Percentiles rank a stretch among this genome's conserved stretches.
These are phyloP conservation scores for Fusarium globosum DNA, from an alignment of 2,329 filamentous ascomycete species.

Conservation along the genomic window DNA sequence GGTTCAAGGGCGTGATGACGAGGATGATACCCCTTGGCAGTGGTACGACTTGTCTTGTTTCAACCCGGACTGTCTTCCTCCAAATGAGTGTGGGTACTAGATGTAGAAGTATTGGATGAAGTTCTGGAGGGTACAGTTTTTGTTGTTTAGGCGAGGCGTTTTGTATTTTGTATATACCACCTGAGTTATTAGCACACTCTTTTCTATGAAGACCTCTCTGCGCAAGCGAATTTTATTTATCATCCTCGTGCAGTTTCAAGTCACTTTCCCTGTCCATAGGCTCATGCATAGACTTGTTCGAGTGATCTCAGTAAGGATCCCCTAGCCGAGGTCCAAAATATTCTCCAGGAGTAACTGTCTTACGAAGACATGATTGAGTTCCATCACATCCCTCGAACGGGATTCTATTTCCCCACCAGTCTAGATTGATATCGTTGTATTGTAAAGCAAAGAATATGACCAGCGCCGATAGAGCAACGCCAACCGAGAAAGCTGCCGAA, in stretches of 20 bases:
- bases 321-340: slow-evolving; percentile 48
- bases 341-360: slow-evolving; percentile 43
- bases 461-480: slow-evolving; percentile 59
- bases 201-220: not conserved
- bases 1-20: slow-evolving; percentile 8
- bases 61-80: slow-evolving; percentile 27
- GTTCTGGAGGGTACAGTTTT: not conserved
- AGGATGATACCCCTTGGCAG: slow-evolving; percentile 24
- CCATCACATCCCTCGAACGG: slow-evolving; percentile 45
- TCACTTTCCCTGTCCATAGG: not conserved
- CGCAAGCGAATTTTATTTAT: not conserved
- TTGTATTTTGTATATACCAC: slow-evolving; percentile 12
- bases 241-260: not conserved
- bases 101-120: not conserved
- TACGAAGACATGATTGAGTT: slow-evolving; percentile 33
- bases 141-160: slow-evolving; percentile 5
- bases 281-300: not conserved
- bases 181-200: not conserved
- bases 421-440: slow-evolving; percentile 50
- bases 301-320: slow-evolving; percentile 17
- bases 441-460: slow-evolving; percentile 62
- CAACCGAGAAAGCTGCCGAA: slow-evolving; percentile 58
- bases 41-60: slow-evolving; percentile 33
- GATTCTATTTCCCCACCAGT: slow-evolving; percentile 60
- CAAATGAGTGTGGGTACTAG: slow-evolving; percentile 25